phyloP scores from a whole-genome alignment of 345 rosid species.

The Camelina laxa region DNA sequence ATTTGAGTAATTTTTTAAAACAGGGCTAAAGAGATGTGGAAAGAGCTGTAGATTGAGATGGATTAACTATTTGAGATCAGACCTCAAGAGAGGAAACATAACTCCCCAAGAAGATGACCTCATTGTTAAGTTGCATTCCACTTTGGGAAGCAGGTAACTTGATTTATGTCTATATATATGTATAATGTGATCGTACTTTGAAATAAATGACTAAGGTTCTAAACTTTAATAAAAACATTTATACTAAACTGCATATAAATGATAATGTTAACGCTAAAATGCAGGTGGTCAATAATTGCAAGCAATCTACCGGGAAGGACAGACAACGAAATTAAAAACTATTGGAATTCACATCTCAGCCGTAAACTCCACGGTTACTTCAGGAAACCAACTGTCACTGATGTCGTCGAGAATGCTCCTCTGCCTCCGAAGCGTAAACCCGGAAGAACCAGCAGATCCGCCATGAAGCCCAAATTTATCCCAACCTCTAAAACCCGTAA shows the following conservation, averaged over 20 bases:
- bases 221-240: too few species aligned
- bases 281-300: slow-evolving; percentile 75
- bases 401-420: slow-evolving; percentile 26
- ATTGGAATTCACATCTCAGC: slow-evolving; percentile 73
- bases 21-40: not conserved
- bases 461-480: slow-evolving; percentile 30
- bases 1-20: not conserved
- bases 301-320: slow-evolving; percentile 68
- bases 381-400: not conserved
- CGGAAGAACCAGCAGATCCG: slow-evolving; percentile 33
- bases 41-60: slow-evolving; percentile 1
- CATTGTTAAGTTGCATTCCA: slow-evolving; percentile 56
- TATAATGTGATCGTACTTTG: too few species aligned
- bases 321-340: slow-evolving; percentile 74
- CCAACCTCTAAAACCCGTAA: slow-evolving; percentile 8
- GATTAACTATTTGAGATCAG: slow-evolving; percentile 35
- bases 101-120: slow-evolving; percentile 57
- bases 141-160: slow-evolving; percentile 52
- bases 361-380: slow-evolving; percentile 51
- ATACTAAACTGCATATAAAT: too few species aligned
- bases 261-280: not conserved
- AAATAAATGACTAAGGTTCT: too few species aligned
- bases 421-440: slow-evolving; percentile 22
- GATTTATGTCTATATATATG: too few species aligned
- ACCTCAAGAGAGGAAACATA: slow-evolving; percentile 60